Conservation (phyloP, 805 yeast species). For the Ogataea sp. region DNA sequence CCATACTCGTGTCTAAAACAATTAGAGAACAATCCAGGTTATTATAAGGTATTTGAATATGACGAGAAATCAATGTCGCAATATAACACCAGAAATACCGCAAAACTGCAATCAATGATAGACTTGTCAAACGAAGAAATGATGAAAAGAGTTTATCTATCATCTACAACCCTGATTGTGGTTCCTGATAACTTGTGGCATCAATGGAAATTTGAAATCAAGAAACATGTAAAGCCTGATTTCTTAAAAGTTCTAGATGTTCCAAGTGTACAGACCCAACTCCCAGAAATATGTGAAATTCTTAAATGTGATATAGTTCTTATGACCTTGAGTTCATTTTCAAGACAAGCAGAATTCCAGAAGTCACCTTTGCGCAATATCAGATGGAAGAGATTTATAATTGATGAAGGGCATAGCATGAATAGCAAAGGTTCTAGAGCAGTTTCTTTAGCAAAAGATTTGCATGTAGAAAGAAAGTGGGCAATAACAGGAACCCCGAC, state of each 20-base stretch:
- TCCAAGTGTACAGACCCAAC: constrained; percentile 6
- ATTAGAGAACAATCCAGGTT: constrained; percentile 35
- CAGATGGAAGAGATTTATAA: constrained; percentile 61
- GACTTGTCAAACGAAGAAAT: too few species aligned
- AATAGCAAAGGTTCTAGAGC: constrained; percentile 42
- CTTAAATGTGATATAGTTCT: constrained; percentile 45
- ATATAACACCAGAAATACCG: constrained; percentile 6
- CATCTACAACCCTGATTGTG: constrained; percentile 49
- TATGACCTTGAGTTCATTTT: constrained; percentile 38
- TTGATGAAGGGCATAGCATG: constrained; percentile 73
- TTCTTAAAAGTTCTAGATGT: constrained; percentile 29
- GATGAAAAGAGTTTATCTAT: constrained; percentile 29
- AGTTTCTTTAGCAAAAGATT: constrained; percentile 37
- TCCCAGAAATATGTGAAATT: constrained; percentile 28
- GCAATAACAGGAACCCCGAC: constrained; percentile 75
- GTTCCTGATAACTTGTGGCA: constrained; percentile 60
- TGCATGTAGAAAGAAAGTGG: constrained; percentile 60
- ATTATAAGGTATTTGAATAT: constrained; percentile 24
- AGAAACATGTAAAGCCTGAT: constrained; percentile 40
- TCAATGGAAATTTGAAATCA: constrained; percentile 56
- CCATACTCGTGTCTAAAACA: constrained; percentile 33
- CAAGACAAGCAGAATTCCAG: constrained; percentile 27
- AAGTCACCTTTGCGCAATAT: constrained; percentile 32
- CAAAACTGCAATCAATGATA: too few species aligned
- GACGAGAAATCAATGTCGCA: background rate